phyloP scores from a whole-genome alignment of 2,329 filamentous ascomycete species.

The Colletotrichum liaoningense region DNA sequence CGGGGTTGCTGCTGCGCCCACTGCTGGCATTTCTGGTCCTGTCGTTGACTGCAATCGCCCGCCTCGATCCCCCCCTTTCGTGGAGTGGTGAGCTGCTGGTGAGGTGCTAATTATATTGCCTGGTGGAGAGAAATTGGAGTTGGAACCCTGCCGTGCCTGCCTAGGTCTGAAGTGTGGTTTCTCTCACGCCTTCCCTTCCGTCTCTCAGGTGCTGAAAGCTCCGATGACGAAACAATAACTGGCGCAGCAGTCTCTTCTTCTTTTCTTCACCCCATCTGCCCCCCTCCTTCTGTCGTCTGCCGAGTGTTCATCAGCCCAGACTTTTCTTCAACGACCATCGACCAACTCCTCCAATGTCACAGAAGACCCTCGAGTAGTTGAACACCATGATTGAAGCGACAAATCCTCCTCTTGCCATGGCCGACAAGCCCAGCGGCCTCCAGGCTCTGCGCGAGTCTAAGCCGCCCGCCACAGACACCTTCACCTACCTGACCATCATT shows the following conservation, averaged over 20 bases:
- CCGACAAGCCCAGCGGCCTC: conserved; percentile 52
- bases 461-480: conserved; percentile 69
- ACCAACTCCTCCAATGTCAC: background rate
- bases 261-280: conserved; percentile 12
- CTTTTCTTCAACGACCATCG: background rate
- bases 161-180: background rate
- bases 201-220: conserved; percentile 1
- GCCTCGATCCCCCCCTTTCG: background rate
- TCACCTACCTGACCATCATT: conserved; percentile 83
- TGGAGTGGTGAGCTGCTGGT: conserved; percentile 8
- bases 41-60: conserved; percentile 4
- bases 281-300: background rate
- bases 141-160: conserved; percentile 12
- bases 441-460: conserved; percentile 60
- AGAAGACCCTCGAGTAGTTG: background rate
- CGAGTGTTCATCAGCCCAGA: background rate
- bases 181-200: background rate
- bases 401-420: conserved; percentile 29
- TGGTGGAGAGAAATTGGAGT: conserved; percentile 30
- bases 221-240: conserved; percentile 30
- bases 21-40: conserved; percentile 27
- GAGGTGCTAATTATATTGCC: conserved; percentile 29
- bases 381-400: conserved; percentile 34
- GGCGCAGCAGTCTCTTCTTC: conserved; percentile 25
- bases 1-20: conserved; percentile 35